Base-by-base conservation (phyloP, 768 basidiomycete genomes). In the Xerocomellus intermedius region DNA sequence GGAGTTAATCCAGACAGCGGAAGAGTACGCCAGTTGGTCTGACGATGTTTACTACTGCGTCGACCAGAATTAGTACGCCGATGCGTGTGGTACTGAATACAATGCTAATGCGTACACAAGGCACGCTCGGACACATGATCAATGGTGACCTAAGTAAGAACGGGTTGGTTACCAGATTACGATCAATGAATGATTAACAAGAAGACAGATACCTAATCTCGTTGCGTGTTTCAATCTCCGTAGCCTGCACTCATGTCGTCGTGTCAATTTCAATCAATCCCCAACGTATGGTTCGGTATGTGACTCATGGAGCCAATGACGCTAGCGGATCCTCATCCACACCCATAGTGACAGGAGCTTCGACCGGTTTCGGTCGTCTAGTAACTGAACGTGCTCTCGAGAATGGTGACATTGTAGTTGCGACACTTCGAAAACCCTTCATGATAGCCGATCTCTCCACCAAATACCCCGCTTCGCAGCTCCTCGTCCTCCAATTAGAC, bases 381-480 rank as follows among this genome's bases (percentile, higher is more conserved):
- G 59, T 73, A 36, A 65, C 66, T 21, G 73, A 76, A 58, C 24
- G 16, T 33, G 74, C 69, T n/a, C 71, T 80, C 26, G 55, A 58
- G 22, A 60, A 66, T 2, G 77, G 78, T n/a, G 75, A 75, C 52
- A 68, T 55, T 10, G 78, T 70, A 26, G 68, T 78, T 45, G 79
- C 80, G 17, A 77, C 79, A 16, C 65, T 77, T 24, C 77, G 80
- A 50, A 74, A 65, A 26, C 78, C 78, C 7, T 66, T 56, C 16
- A 64, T 57, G 47, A 59, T 79, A 46, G 55, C 61, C 30, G 68
- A 72, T 51, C 75, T 71, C 28, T 50, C 57, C 13, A 50, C 39
- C 4, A 48, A 69, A 48, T 74, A 75, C 50, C 56, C 67, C 5
- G n/a, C 63, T 24, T 64, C 70, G 7, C 68, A 64, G 21, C 70